Evolutionary conservation across 805 yeast genomes (phyloP).

Genomic region (Blastobotrys attinorum): DNA sequence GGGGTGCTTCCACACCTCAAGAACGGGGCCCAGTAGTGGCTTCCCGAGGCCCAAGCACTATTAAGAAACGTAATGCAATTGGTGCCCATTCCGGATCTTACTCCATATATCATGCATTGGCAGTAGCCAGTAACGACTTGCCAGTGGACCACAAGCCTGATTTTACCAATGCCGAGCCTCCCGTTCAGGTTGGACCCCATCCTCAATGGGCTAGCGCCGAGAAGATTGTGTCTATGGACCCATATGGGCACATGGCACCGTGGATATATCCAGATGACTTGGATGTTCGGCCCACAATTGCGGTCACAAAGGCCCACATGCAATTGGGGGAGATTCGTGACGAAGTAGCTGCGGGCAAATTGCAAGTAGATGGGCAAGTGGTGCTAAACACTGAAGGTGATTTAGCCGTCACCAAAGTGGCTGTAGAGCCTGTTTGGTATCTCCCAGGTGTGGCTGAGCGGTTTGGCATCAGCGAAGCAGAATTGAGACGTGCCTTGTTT

Average conservation of each 20-base stretch:
- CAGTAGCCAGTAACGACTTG: slow-evolving; percentile 53
- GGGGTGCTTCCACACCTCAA: slow-evolving; percentile 45
- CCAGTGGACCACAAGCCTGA: slow-evolving; percentile 47
- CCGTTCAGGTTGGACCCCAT: slow-evolving; percentile 45
- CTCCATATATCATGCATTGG: slow-evolving; percentile 56
- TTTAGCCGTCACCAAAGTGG: slow-evolving; percentile 53
- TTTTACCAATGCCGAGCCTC: slow-evolving; percentile 57
- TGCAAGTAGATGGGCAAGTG: slow-evolving; percentile 51
- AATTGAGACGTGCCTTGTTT: slow-evolving; percentile 51
- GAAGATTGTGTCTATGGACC: slow-evolving; percentile 59
- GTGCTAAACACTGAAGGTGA: slow-evolving; percentile 56
- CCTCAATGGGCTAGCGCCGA: slow-evolving; percentile 48
- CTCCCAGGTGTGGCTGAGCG: slow-evolving; percentile 62
- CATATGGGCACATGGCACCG: slow-evolving; percentile 60
- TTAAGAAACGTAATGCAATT: slow-evolving; percentile 49
- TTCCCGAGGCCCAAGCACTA: slow-evolving; percentile 42
- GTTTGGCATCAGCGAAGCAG: slow-evolving; percentile 47
- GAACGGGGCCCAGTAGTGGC: slow-evolving; percentile 53
- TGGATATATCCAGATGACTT: slow-evolving; percentile 46
- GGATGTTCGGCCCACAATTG: slow-evolving; percentile 56
- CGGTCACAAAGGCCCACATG: slow-evolving; percentile 59
- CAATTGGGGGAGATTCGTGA: slow-evolving; percentile 51
- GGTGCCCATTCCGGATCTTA: slow-evolving; percentile 63
- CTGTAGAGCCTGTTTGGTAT: slow-evolving; percentile 66
- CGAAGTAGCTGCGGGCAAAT: slow-evolving; percentile 45